Evolutionary conservation across 2,329 filamentous ascomycete genomes (phyloP).

Genomic region (Parastagonospora avenae): DNA sequence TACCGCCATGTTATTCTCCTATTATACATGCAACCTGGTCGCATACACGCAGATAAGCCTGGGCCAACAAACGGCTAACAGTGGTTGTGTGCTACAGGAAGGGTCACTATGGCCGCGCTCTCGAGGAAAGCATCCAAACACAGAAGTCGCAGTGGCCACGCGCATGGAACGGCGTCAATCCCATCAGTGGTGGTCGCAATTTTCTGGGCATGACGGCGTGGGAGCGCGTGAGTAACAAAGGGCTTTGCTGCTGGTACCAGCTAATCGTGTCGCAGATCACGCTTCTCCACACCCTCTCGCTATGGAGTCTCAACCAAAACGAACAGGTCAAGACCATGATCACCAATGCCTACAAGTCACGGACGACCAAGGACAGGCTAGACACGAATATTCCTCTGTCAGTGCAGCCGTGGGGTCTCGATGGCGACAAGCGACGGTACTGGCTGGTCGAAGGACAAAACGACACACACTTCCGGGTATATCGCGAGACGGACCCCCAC

Average conservation of each 20-base stretch:
- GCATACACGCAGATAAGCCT: constrained; percentile 13
- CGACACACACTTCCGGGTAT: constrained; percentile 91
- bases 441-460: constrained; percentile 93
- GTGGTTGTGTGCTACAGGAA: constrained; percentile 61
- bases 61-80: constrained; percentile 35
- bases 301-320: constrained; percentile 90
- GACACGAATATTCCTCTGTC: constrained; percentile 84
- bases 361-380: constrained; percentile 84
- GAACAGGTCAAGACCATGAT: constrained; percentile 81
- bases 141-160: constrained; percentile 88
- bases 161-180: constrained; percentile 82
- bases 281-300: constrained; percentile 78
- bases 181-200: constrained; percentile 76
- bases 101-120: constrained; percentile 87
- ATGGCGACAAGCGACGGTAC: constrained; percentile 90
- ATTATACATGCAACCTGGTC: constrained; percentile 21
- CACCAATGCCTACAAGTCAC: constrained; percentile 66
- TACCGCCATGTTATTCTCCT: constrained; percentile 31
- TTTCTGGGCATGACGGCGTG: constrained; percentile 83
- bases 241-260: constrained; percentile 4
- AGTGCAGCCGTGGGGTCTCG: constrained; percentile 87
- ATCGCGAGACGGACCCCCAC: constrained; percentile 85
- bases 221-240: constrained; percentile 69
- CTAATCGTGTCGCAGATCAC: constrained; percentile 65
- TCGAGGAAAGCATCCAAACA: constrained; percentile 88